Evolutionary conservation across 2,329 filamentous ascomycete species (phyloP).

Genomic region (Pseudodiploospora longispora): DNA sequence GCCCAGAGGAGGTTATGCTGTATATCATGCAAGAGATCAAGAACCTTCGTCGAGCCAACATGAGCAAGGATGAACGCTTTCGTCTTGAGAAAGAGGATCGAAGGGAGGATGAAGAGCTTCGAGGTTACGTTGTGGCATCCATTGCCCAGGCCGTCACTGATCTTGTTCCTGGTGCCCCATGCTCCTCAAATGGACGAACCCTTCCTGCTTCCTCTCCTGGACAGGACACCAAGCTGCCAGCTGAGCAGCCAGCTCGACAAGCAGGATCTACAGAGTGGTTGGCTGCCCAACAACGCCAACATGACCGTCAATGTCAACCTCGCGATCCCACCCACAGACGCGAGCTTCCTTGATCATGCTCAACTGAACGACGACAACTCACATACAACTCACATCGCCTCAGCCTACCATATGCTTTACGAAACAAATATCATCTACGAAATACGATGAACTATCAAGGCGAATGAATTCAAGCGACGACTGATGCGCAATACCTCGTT

Average conservation of each 20-base stretch:
- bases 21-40: conserved; percentile 92
- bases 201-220: conserved; percentile 19
- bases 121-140: conserved; percentile 63
- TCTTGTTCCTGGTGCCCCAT: conserved; percentile 46
- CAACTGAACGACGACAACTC: conserved; percentile 6
- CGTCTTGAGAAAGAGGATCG: conserved; percentile 73
- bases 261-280: conserved; percentile 44
- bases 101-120: conserved; percentile 66
- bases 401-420: conserved; percentile 1
- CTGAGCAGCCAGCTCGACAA: conserved; percentile 48
- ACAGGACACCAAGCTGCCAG: conserved; percentile 53
- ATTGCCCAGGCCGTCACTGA: conserved; percentile 67
- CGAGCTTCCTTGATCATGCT: conserved; percentile 20
- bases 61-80: conserved; percentile 80
- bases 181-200: conserved; percentile 15
- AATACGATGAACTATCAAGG: conserved; percentile 4
- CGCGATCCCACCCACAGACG: conserved; percentile 37
- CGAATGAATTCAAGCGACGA: conserved; percentile 9
- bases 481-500: conserved; percentile 4
- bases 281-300: conserved; percentile 37
- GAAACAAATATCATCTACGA: not conserved
- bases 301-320: conserved; percentile 31
- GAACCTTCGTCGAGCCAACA: conserved; percentile 70
- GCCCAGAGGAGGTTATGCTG: conserved; percentile 81
- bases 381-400: conserved; percentile 16